Conservation (phyloP, 495 filamentous ascomycete genomes). For the Chaetomium fimeti region DNA sequence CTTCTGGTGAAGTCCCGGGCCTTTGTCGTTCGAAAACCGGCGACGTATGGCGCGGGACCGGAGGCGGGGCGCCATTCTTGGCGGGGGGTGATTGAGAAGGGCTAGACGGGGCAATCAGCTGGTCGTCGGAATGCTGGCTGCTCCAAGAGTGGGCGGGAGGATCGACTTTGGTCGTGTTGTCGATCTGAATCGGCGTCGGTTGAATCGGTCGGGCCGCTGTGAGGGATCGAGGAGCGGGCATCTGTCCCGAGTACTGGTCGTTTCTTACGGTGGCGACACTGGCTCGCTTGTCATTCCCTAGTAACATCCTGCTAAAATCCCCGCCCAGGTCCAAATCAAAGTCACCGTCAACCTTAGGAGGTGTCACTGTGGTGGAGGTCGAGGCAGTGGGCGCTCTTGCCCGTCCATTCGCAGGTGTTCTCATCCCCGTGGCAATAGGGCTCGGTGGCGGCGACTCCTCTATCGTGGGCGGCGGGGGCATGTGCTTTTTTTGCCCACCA, state of each 20-base stretch:
- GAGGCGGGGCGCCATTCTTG: slow-evolving; percentile 34
- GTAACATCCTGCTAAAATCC: slow-evolving; percentile 69
- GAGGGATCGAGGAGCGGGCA: slow-evolving; percentile 37
- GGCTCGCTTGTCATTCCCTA: slow-evolving; percentile 56
- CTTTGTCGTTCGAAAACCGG: slow-evolving; percentile 24
- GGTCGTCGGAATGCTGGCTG: slow-evolving; percentile 65
- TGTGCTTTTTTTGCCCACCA: slow-evolving; percentile 53
- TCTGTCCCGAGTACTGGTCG: slow-evolving; percentile 32
- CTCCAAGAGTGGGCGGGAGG: slow-evolving; percentile 66
- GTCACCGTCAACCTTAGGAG: slow-evolving; percentile 63
- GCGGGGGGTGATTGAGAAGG: slow-evolving; percentile 34
- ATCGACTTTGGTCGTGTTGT: slow-evolving; percentile 55
- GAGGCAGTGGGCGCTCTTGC: slow-evolving; percentile 50
- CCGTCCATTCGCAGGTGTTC: slow-evolving; percentile 37
- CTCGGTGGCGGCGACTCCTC: slow-evolving; percentile 43
- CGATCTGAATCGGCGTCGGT: slow-evolving; percentile 59
- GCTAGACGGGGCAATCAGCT: slow-evolving; percentile 50
- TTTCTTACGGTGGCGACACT: slow-evolving; percentile 46
- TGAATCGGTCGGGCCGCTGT: slow-evolving; percentile 43
- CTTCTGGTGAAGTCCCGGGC: slow-evolving; percentile 35
- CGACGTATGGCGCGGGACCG: slow-evolving; percentile 38
- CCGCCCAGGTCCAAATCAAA: slow-evolving; percentile 57
- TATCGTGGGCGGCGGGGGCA: slow-evolving; percentile 46
- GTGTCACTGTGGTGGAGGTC: slow-evolving; percentile 64
- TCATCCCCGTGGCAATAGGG: slow-evolving; percentile 31